Base-by-base conservation (phyloP, 2,329 filamentous ascomycete species). In the Fusarium verticillioides region DNA sequence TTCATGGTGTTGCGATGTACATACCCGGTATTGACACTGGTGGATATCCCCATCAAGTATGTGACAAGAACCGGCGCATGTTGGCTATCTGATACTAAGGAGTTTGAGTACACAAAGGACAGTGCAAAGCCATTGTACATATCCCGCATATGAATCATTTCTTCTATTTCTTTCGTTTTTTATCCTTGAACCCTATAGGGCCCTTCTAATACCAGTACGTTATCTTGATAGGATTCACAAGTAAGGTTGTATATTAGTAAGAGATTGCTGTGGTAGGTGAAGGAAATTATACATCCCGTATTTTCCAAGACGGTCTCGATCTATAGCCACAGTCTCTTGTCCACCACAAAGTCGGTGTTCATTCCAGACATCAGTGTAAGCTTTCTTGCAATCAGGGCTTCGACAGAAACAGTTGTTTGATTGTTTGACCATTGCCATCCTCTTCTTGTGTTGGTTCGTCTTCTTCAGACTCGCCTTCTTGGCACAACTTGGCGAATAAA, bases 361-460 rank as follows among this genome's bases (percentile, higher is more conserved):
- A 37, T 26, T 16, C 21, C 32, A 2, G 7, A 4, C 18, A 53
- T 37, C 12, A 26, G n/a, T 26, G 18, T 16, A 21, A 53, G n/a
- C 3, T 53, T 53, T 12, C n/a, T 53, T 21, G 12, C n/a, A 37
- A 37, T 2, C 9, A 16, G 12, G 3, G 10, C n/a, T 11, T 37
- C n/a, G 4, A 36, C 12, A 53, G 49, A 53, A 2, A 15, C 5
- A 15, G 11, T 16, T 2, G 12, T 4, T 16, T 11, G 18, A 16
- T 16, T 2, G 12, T 4, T 16, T 11, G 18, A 16, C 13, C 23
- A 13, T n/a, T 9, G 4, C 9, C 1, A 11, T 37, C 10, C 0
- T 0, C 23, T 21, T 9, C 2, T 13, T 16, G 13, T 26, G 5
- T 6, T 18, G 5, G 1, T 13, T 19, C n/a, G 5, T 21, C 23